Evolutionary conservation across 75 land plant species (phyloP).

Genomic region (Pinus albicaulis): DNA sequence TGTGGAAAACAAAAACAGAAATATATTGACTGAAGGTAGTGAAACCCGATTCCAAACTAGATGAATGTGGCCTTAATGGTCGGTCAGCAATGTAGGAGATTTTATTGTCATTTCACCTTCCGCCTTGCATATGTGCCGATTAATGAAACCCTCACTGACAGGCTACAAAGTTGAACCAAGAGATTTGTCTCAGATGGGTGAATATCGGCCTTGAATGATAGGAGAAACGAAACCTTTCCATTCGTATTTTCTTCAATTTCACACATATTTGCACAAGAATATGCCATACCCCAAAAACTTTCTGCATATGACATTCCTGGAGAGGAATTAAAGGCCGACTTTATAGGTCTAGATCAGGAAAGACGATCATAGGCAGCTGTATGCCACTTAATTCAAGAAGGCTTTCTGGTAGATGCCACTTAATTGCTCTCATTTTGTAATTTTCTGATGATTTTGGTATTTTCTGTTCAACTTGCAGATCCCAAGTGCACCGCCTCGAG

Average conservation of each 20-base stretch:
- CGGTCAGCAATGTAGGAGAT: no score
- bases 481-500: neutral
- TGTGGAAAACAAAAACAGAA: no score
- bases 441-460: no score
- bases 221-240: neutral
- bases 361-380: neutral
- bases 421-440: no score
- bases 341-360: neutral
- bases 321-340: no score
- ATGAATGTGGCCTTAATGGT: no score
- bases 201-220: neutral
- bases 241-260: neutral
- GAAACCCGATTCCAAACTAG: no score
- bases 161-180: neutral
- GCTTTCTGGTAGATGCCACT: no score
- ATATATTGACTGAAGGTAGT: no score
- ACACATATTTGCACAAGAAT: neutral
- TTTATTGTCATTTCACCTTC: no score
- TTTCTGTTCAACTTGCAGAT: no score
- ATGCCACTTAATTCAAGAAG: neutral
- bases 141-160: neutral
- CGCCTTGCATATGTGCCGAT: neutral
- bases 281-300: neutral
- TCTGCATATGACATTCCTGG: neutral
- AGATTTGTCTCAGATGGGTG: neutral